Evolutionary conservation across 495 filamentous ascomycete species (phyloP).

Genomic region (Annulohypoxylon maeteangense): DNA sequence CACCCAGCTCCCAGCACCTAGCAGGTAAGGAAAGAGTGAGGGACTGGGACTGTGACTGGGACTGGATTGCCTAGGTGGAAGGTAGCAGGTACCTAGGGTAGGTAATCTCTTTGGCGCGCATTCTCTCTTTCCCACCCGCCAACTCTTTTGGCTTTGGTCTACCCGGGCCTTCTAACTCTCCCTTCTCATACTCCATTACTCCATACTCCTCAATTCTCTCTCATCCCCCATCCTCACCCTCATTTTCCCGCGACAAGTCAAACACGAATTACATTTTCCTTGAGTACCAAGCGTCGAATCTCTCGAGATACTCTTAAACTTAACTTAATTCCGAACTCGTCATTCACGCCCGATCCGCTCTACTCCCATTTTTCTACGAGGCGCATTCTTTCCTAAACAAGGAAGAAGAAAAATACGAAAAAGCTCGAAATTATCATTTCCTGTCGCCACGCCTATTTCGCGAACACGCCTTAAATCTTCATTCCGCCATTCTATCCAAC

Average conservation of each 20-base stretch:
- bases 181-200: conserved; percentile 47
- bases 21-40: not conserved
- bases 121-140: conserved; percentile 49
- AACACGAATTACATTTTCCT: conserved; percentile 43
- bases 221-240: conserved; percentile 34
- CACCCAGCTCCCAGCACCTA: conserved; percentile 19
- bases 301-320: conserved; percentile 36
- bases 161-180: conserved; percentile 39
- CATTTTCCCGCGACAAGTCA: conserved; percentile 23
- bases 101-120: conserved; percentile 47
- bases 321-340: conserved; percentile 43
- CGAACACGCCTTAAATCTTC: conserved; percentile 26
- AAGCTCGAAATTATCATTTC: conserved; percentile 34
- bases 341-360: conserved; percentile 35
- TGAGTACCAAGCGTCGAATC: conserved; percentile 39
- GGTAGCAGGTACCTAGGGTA: conserved; percentile 17
- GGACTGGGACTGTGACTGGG: not conserved
- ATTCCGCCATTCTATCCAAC: conserved; percentile 44
- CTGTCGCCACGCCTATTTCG: conserved; percentile 37
- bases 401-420: conserved; percentile 13
- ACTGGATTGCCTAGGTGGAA: not conserved
- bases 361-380: conserved; percentile 39
- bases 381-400: conserved; percentile 42
- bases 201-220: conserved; percentile 46
- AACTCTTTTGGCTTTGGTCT: conserved; percentile 22